Percentiles rank a stretch among this genome's conserved stretches.
Evolutionary conservation across 805 yeast genomes (phyloP).

Genomic region (Candida michaelii): DNA sequence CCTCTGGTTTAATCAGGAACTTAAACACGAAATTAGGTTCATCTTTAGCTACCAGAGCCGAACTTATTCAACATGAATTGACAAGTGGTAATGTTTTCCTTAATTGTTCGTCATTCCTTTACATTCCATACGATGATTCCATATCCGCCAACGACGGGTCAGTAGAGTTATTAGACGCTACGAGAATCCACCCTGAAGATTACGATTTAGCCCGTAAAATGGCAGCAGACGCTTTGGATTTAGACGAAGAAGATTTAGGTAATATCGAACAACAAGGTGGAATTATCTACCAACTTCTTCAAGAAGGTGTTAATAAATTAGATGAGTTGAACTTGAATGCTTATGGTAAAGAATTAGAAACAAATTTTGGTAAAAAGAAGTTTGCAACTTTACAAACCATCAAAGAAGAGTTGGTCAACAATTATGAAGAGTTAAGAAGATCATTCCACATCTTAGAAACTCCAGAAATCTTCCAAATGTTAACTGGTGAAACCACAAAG

Average conservation of each 20-base stretch:
- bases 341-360: conserved; percentile 85
- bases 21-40: conserved; percentile 68
- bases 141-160: conserved; percentile 53
- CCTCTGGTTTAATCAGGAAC: conserved; percentile 79
- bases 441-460: conserved; percentile 64
- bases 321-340: conserved; percentile 88
- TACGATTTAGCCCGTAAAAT: conserved; percentile 93
- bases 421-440: conserved; percentile 82
- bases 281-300: conserved; percentile 69
- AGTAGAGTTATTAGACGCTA: conserved; percentile 84
- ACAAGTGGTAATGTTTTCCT: conserved; percentile 79
- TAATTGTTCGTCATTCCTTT: conserved; percentile 88
- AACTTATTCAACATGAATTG: conserved; percentile 76
- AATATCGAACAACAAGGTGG: conserved; percentile 81
- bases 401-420: conserved; percentile 81
- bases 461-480: conserved; percentile 77
- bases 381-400: conserved; percentile 80
- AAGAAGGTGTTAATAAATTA: conserved; percentile 69
- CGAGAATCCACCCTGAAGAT: conserved; percentile 97
- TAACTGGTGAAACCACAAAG: conserved; percentile 82
- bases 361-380: conserved; percentile 68
- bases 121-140: conserved; percentile 68
- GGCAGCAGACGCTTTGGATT: conserved; percentile 97
- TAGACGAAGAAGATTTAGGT: conserved; percentile 89
- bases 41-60: conserved; percentile 65